Base-by-base conservation (phyloP, 2,329 filamentous ascomycete species). In the Ilyonectria mors-panacis region DNA sequence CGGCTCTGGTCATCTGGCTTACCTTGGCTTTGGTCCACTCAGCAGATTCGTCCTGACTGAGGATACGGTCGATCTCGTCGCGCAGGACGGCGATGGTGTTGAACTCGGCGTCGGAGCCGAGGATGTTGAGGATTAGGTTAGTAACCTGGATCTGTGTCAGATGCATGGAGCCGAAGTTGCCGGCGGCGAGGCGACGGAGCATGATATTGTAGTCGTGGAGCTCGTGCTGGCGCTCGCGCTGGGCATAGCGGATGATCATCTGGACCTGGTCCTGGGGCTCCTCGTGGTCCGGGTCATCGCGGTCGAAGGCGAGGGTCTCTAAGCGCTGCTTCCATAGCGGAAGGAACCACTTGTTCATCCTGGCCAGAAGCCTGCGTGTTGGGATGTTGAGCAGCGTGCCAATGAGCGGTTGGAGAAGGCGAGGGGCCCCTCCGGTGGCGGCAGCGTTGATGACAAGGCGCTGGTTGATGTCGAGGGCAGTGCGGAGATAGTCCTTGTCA, bases 1-100 rank as follows among this genome's bases (percentile, higher is more conserved):
- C 84, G 9, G 80, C 73, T 3, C 73, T 75, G 2, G 75, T 73
- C 78, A 86, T 80, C 13, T 78, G 73, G 37, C 77, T 72, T 1
- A 85, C 74, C 2, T 75, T 75, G 8, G 73, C 66, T 57, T 83
- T 84, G 6, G 80, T 82, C 84, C 84, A 86, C 13, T 56, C 19
- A 3, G 56, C 60, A 9, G 71, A 59, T 17, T 73, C 69, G 7
- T 75, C 72, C 0, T 66, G 64, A n/a, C 68, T 65, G 2, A 83
- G 70, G 6, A 82, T 67, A 7, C 69, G 68, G 2, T 70, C 66
- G 3, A 81, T 73, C 70, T 86, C 83, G 8, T 81, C 75, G 3
- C 82, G 79, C 0, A 85, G 71, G 0, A 73, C 66, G 1, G 77
- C 57, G 6, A 84, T 76, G 17, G 82, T 84, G 61, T 79, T 75